Base-by-base conservation (phyloP, 352 stramenopile species). In the Globisporangium echinulatum region DNA sequence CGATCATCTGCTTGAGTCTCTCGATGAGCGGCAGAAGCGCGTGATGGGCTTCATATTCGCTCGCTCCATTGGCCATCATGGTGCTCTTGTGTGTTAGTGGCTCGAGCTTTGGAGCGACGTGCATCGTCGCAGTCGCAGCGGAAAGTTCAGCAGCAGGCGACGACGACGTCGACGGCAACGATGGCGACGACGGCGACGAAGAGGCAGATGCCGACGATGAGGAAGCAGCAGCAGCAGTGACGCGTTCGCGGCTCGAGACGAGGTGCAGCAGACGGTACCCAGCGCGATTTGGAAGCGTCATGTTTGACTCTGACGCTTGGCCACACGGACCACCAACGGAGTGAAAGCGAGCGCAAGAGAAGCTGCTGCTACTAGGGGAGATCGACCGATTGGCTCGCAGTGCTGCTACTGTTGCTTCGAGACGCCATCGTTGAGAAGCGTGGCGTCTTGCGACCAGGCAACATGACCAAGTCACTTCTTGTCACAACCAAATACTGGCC, bases 241-340 rank as follows among this genome's bases (percentile, higher is more conserved):
- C 54, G 4, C 19, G 40, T 49, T 65, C 44, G 47, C 44, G 56
- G n/a, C 33, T 44, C 55, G 53, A 52, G 49, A 59, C 36, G 33
- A 49, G 47, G 46, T 55, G 50, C 7, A 57, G 61, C 56, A 69
- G 63, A 47, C 60, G 56, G 56, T 75, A 74, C 56, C 67, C 72
- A 38, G 44, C 55, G 54, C 72, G 71, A 65, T 77, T 80, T 25
- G 75, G 75, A 65, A 85, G 74, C 52, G 75, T 85, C 75, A 85
- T 85, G 59, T 82, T 75, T 58, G 55, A 69, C 57, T 70, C 36
- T 73, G 67, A 58, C 56, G 52, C 59, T 53, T 43, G 40, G 25
- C 25, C 25, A 25, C 25, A 25, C 25, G 1, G 25, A 25, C 25
- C 25, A 25, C 25, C 25, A 25, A 25, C 25, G 25, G 25, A 25